Evolutionary conservation across 1,284 basidiomycete species (phyloP).

Genomic region (Fomitopsis schrenkii): DNA sequence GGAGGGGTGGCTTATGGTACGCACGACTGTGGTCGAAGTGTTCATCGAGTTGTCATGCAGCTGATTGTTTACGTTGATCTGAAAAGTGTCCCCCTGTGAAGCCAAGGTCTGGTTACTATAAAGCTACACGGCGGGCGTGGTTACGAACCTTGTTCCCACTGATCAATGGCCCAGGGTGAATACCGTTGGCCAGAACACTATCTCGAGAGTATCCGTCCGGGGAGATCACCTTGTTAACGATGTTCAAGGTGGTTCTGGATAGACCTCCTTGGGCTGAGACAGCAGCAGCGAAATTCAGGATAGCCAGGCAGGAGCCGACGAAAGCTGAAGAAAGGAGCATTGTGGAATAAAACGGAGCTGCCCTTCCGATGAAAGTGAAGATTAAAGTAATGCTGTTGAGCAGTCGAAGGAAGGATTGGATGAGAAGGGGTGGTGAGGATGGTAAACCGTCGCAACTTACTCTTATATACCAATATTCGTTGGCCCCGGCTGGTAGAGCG

Average conservation of each 20-base stretch:
- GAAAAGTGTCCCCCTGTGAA: conserved; percentile 21
- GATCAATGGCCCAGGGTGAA: conserved; percentile 28
- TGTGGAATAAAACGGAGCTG: too few species aligned
- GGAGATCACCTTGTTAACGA: conserved; percentile 20
- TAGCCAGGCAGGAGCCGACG: too few species aligned
- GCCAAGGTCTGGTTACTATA: neutral
- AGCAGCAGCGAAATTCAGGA: neutral
- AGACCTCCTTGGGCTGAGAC: neutral
- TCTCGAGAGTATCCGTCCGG: conserved; percentile 22
- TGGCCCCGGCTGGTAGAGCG: too few species aligned
- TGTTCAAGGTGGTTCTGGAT: neutral
- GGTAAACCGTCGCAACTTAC: too few species aligned
- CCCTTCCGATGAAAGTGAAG: too few species aligned
- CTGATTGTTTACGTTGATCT: conserved; percentile 33
- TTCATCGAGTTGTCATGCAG: conserved; percentile 32
- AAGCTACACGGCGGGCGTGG: too few species aligned
- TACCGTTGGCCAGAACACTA: conserved; percentile 24
- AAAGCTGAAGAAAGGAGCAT: too few species aligned
- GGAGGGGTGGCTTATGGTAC: conserved; percentile 3
- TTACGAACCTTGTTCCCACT: conserved; percentile 20
- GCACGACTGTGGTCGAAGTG: conserved; percentile 31
- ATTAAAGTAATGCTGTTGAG: neutral
- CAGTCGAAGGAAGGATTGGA: neutral
- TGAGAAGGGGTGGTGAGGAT: too few species aligned
- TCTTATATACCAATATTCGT: too few species aligned